Evolutionary conservation across 176 grass and related monocot genomes (phyloP), one percentile per base, ranked within the genome.

Genomic region (Neostapfia colusana): DNA sequence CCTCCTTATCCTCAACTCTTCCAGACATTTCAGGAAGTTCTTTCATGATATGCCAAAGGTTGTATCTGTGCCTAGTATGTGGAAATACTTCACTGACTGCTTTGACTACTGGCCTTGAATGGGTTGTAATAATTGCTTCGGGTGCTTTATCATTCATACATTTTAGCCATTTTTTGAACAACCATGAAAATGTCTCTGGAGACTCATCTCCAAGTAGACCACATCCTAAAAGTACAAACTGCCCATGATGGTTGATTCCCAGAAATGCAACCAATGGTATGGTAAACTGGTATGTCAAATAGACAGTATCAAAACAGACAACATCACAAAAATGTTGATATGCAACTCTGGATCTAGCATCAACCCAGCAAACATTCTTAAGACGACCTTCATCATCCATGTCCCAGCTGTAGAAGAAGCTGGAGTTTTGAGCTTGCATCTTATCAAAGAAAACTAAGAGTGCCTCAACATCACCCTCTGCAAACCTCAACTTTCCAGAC

Each of bases 31-130:
- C 92, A 85, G 92, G 92, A 83, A 96, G 81, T 69, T 89, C 87
- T 86, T 96, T 96, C 86, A 96, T 82, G 76, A 96, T 96, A 85
- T 92, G 89, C 92, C 92, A 96, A 80, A 92, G 87, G 77, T 90
- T 87, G 82, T 89, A 96, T 67, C 92, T 83, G 72, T 86, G 84
- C 72, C 81, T 79, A 67, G 86, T 88, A 86, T 82, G 74, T 59
- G 81, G 81, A 73, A 96, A 89, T 73, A 86, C 89, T 24, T 92
- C 86, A 39, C 73, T 63, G 74, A 82, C 84, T 55, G 92, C 86
- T 85, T 85, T 88, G 10, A 80, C 84, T 49, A 96, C 87, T 25
- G 89, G 73, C 70, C 86, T 78, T 63, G 86, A 83, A 63, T 96
- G 89, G 21, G 84, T 85, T 15, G 92, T 96, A 45, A 96, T 85